Evolutionary conservation across 2,329 filamentous ascomycete genomes (phyloP).

Genomic region (Ophiocordyceps camponoti-rufipedis): DNA sequence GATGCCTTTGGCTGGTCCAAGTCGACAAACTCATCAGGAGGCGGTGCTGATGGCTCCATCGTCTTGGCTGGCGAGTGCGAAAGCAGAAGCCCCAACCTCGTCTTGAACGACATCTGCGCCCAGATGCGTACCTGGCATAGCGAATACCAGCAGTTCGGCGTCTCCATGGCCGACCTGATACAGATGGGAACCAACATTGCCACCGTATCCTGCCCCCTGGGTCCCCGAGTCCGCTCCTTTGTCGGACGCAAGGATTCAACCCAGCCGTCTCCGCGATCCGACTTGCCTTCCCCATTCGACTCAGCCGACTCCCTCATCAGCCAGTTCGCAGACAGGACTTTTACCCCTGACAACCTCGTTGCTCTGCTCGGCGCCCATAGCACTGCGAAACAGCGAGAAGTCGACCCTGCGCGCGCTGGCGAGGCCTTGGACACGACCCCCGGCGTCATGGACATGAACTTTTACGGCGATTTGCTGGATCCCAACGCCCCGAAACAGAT

Average conservation of each 20-base stretch:
- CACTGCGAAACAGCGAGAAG: slow-evolving; percentile 25
- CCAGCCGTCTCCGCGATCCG: slow-evolving; percentile 16
- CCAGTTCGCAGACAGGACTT: slow-evolving; percentile 31
- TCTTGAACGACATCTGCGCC: slow-evolving; percentile 21
- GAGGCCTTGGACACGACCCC: slow-evolving; percentile 31
- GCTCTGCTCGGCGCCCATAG: slow-evolving; percentile 35
- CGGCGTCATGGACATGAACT: slow-evolving; percentile 30
- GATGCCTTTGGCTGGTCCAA: slow-evolving; percentile 21
- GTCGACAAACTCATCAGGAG: slow-evolving; percentile 4
- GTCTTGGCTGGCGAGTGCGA: slow-evolving; percentile 19
- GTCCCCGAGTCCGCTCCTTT: slow-evolving; percentile 27
- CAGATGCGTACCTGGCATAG: slow-evolving; percentile 17
- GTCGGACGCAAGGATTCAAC: slow-evolving; percentile 28
- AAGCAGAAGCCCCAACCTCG: slow-evolving; percentile 21
- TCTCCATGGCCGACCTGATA: slow-evolving; percentile 32
- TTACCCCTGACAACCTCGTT: slow-evolving; percentile 25
- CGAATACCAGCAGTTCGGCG: slow-evolving; percentile 18
- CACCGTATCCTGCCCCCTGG: slow-evolving; percentile 22
- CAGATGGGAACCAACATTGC: slow-evolving; percentile 30
- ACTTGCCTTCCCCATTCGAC: slow-evolving; percentile 22
- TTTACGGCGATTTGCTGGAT: slow-evolving; percentile 21
- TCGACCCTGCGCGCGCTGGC: slow-evolving; percentile 18
- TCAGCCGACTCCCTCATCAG: slow-evolving; percentile 22
- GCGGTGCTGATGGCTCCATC: slow-evolving; percentile 25
- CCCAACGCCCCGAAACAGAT: slow-evolving; percentile 12